phyloP scores from a whole-genome alignment of 176 grass and related monocot species.

The Secale cereale region DNA sequence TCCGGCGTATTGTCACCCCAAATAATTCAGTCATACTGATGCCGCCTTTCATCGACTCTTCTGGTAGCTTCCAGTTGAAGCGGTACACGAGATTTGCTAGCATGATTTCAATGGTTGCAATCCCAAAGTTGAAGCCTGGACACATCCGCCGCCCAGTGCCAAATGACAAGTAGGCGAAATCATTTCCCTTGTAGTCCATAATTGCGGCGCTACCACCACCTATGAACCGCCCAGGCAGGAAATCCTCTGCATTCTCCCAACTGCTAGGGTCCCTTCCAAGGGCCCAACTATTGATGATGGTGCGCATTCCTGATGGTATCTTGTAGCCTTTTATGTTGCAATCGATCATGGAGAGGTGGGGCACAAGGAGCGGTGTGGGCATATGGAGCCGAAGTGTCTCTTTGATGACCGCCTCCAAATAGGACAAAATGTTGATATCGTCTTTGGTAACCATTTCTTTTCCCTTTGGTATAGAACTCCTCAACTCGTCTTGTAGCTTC shows the following conservation, averaged over 20 bases:
- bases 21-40: neutral
- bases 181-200: neutral
- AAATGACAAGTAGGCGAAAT: neutral
- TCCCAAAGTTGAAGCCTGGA: neutral
- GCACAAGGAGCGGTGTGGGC: constrained; percentile 33
- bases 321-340: constrained; percentile 31
- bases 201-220: neutral
- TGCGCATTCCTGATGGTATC: neutral
- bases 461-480: neutral
- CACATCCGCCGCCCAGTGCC: neutral
- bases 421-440: neutral
- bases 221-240: constrained; percentile 31
- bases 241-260: constrained; percentile 17
- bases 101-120: neutral
- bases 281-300: neutral
- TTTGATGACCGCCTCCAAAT: neutral
- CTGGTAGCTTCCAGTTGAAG: neutral
- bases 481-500: neutral
- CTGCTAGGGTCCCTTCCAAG: constrained; percentile 9
- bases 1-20: neutral
- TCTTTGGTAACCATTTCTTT: neutral
- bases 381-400: neutral
- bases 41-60: neutral
- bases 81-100: neutral
- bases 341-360: constrained; percentile 17